A percentile compares a stretch with the other conserved stretches of the same genome.
phyloP scores from a whole-genome alignment of 768 basidiomycete genomes.

The Podaxis rugospora region DNA sequence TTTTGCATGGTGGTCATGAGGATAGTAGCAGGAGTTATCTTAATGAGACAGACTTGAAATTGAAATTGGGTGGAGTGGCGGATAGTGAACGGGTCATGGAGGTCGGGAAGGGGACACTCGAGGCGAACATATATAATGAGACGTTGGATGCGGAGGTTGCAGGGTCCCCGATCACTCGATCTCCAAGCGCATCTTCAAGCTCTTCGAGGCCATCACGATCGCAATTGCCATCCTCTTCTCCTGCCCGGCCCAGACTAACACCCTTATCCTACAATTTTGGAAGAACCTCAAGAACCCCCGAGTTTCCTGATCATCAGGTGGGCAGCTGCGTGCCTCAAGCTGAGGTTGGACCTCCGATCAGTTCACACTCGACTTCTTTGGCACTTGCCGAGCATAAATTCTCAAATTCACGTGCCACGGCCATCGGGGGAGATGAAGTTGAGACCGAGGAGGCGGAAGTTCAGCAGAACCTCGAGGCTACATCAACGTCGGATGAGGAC shows the following conservation, averaged over 20 bases:
- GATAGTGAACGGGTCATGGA: not conserved
- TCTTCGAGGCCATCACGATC: not conserved
- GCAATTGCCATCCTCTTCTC: not conserved
- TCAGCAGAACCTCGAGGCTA: not conserved
- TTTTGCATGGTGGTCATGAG: not conserved
- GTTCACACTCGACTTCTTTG: not conserved
- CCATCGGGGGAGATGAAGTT: not conserved
- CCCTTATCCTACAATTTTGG: not conserved
- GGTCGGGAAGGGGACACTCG: not conserved
- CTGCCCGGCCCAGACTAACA: not conserved
- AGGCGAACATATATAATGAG: not conserved
- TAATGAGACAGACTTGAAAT: not conserved
- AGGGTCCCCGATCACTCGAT: not conserved
- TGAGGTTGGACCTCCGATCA: not conserved
- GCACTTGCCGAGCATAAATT: not conserved
- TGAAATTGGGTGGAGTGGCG: not conserved
- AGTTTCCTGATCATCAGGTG: not conserved
- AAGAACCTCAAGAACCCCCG: constrained; percentile 1
- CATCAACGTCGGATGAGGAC: not conserved
- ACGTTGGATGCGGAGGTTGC: not conserved
- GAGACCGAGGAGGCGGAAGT: constrained; percentile 1
- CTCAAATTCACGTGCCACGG: not conserved
- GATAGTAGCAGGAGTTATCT: not conserved
- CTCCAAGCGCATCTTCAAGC: not conserved
- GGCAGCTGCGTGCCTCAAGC: not conserved